Evolutionary conservation across 2,329 filamentous ascomycete genomes (phyloP).

Genomic region (Grosmannia huntii): DNA sequence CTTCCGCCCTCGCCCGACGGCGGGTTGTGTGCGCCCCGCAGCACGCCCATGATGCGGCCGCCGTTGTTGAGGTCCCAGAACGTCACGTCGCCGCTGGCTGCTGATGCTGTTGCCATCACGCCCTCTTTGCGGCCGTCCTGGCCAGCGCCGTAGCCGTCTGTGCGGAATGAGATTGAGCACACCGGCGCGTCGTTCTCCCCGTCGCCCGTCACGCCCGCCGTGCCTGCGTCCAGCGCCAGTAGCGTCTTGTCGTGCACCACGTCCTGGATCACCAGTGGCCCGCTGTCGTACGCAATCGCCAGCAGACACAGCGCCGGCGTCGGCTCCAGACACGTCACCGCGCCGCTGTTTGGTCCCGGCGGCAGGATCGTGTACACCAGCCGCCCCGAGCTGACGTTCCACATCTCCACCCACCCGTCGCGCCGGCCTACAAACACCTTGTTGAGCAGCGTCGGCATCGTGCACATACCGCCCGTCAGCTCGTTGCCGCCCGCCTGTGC

Average conservation of each 20-base stretch:
- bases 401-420: conserved; percentile 89
- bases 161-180: conserved; percentile 79
- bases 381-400: conserved; percentile 90
- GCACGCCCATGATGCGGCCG: conserved; percentile 71
- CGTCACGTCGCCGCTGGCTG: conserved; percentile 71
- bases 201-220: conserved; percentile 16
- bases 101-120: conserved; percentile 85
- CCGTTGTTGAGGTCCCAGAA: conserved; percentile 94
- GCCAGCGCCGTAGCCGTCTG: conserved; percentile 77
- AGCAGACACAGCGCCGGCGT: conserved; percentile 74
- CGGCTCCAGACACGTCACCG: conserved; percentile 78
- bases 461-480: conserved; percentile 68
- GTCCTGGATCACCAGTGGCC: conserved; percentile 69
- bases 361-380: conserved; percentile 83
- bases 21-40: conserved; percentile 79
- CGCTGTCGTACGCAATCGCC: conserved; percentile 75
- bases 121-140: conserved; percentile 75
- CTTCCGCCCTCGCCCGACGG: conserved; percentile 23
- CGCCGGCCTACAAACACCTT: conserved; percentile 82
- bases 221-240: conserved; percentile 55
- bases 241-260: conserved; percentile 64
- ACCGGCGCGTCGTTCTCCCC: conserved; percentile 45
- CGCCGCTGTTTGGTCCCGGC: conserved; percentile 55
- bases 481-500: conserved; percentile 46
- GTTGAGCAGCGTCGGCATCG: conserved; percentile 90